Evolutionary conservation across 768 basidiomycete genomes (phyloP), one percentile per base, ranked within the genome.

Genomic region (Ramaria rubella): DNA sequence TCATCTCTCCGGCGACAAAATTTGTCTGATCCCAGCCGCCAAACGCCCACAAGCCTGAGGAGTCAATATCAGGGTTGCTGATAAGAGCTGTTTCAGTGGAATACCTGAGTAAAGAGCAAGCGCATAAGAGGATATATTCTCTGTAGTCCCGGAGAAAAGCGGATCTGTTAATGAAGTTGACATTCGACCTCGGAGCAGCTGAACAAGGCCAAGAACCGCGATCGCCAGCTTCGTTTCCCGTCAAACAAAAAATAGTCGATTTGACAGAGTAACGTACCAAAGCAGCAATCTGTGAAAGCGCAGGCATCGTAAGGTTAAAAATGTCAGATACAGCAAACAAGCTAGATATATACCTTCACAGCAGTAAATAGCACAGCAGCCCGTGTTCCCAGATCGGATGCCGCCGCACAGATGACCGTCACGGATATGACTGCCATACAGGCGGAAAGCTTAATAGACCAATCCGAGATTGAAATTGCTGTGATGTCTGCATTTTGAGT

Each of bases 1-100:
- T 73, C 73, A 97, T 89, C 69, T 93, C 93, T 27, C 90, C 94
- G 14, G 87, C 90, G 15, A 97, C 90, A 60, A 87, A 95, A 67
- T 92, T 94, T 27, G 81, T 86, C 70, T 90, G 87, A 64, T 94
- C 94, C 94, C 94, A 99, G 0, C 95, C 95, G 69, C 94, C 94
- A 61, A 91, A 94, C 1, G 94, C 94, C 91, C 89, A 97, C 4
- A 98, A 73, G 17, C 55, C 55, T 56, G 31, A 5, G 30, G 19
- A 29, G 19, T 19, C 15, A 27, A 26, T 48, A 19, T 42, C 40
- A 8, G 8, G 23, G 38, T 17, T 14, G 27, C 43, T 42, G 24
- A n/a, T 23, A 6, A 8, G 27, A 11, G 2, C 33, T 12, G 21
- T 8, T 7, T 7, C 24, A n/a, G 11, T 15, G 4, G 27, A 15